Evolutionary conservation across 2,329 filamentous ascomycete species (phyloP).

Genomic region (Cordyceps fumosorosea): DNA sequence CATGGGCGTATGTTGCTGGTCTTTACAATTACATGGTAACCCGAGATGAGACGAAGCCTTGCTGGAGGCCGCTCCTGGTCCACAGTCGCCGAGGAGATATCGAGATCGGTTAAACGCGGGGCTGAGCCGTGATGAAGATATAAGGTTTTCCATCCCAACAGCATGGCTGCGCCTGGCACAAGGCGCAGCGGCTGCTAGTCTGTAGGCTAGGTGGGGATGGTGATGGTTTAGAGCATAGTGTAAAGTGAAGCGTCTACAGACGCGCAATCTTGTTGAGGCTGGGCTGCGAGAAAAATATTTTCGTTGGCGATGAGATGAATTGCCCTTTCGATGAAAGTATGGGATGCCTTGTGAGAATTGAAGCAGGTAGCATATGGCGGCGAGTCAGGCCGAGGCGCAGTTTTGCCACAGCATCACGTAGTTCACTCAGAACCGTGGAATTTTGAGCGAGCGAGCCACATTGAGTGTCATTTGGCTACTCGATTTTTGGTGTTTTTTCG

Average conservation of each 20-base stretch:
- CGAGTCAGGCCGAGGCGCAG: too few species aligned
- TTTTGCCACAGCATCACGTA: too few species aligned
- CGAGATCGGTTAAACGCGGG: not conserved
- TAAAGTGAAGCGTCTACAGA: not conserved
- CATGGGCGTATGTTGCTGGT: not conserved
- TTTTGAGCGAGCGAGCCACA: too few species aligned
- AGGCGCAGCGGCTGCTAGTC: constrained; percentile 4
- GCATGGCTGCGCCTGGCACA: not conserved
- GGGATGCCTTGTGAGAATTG: too few species aligned
- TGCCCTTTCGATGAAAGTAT: too few species aligned
- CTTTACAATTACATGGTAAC: not conserved
- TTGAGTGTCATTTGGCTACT: too few species aligned
- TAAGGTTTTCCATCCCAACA: not conserved
- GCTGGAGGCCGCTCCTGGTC: constrained; percentile 2
- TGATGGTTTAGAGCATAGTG: not conserved
- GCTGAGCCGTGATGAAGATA: not conserved
- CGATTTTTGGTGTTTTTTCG: too few species aligned
- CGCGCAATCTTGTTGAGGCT: not conserved
- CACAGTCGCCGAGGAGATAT: too few species aligned
- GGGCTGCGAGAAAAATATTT: not conserved
- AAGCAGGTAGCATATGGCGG: too few species aligned
- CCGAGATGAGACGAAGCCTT: not conserved
- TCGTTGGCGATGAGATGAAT: not conserved
- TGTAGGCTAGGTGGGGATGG: not conserved
- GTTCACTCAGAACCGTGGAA: too few species aligned